Evolutionary conservation across 106 monocot species (phyloP), one percentile per base, ranked within the genome.

Genomic region (Alisma plantagoaquatica): DNA sequence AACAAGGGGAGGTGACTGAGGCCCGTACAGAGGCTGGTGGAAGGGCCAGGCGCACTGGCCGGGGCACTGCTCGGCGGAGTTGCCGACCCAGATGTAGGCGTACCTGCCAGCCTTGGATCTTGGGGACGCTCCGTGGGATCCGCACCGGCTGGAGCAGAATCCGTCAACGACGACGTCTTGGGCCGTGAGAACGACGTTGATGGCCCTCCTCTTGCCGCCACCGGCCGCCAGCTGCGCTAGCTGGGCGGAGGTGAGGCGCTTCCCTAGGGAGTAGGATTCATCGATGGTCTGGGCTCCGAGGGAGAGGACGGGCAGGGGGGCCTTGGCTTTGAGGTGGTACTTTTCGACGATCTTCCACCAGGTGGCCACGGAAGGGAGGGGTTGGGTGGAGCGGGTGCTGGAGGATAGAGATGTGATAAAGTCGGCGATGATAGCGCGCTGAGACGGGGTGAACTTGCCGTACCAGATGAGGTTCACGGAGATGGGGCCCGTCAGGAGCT

Each of bases 401-500:
- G 55, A 0, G 2, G 44, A 21, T 11, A 55, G 6, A 41, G 80
- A 7, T 12, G 55, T 46, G 63, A 86, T n/a, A n/a, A n/a, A n/a
- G n/a, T n/a, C n/a, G n/a, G n/a, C n/a, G n/a, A n/a, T n/a, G n/a
- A n/a, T n/a, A n/a, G n/a, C n/a, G n/a, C n/a, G n/a, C n/a, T n/a
- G n/a, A n/a, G n/a, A n/a, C n/a, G n/a, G n/a, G n/a, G n/a, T n/a
- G n/a, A n/a, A n/a, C n/a, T n/a, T n/a, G n/a, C n/a, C n/a, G n/a
- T n/a, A n/a, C n/a, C n/a, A n/a, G n/a, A n/a, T n/a, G n/a, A n/a
- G n/a, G n/a, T n/a, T n/a, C n/a, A n/a, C n/a, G n/a, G n/a, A n/a
- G 77, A 52, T 80, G 81, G 63, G 41, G 57, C 85, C 85, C 5
- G 30, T 68, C 26, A 86, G 76, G 11, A 86, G 75, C 10, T 57